phyloP scores from a whole-genome alignment of 2,329 filamentous ascomycete species.

The Moelleriella libera region DNA sequence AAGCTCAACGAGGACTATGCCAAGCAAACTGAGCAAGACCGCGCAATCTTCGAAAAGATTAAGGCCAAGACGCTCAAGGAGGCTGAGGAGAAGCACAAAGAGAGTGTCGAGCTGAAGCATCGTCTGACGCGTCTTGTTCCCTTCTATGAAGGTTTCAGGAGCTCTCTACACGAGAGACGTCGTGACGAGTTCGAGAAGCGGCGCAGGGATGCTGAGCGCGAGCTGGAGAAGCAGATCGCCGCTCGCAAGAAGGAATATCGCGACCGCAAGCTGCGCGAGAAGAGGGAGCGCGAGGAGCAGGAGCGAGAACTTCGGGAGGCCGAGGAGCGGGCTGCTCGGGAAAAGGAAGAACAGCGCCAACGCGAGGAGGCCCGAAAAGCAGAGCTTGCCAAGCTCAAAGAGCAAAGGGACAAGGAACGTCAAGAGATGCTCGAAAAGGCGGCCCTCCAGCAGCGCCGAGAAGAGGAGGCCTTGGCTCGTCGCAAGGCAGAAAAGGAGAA shows the following conservation, averaged over 20 bases:
- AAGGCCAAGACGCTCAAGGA: slow-evolving; percentile 69
- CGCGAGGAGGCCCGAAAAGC: slow-evolving; percentile 69
- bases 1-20: slow-evolving; percentile 79
- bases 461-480: slow-evolving; percentile 76
- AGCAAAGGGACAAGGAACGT: slow-evolving; percentile 50
- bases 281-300: slow-evolving; percentile 69
- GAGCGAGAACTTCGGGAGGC: slow-evolving; percentile 69
- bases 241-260: slow-evolving; percentile 78
- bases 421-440: slow-evolving; percentile 54
- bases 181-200: slow-evolving; percentile 94
- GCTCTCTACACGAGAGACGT: slow-evolving; percentile 70
- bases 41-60: slow-evolving; percentile 64
- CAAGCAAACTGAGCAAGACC: slow-evolving; percentile 63
- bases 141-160: slow-evolving; percentile 72
- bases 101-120: slow-evolving; percentile 86
- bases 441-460: slow-evolving; percentile 62
- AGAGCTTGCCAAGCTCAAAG: slow-evolving; percentile 52
- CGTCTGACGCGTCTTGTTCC: slow-evolving; percentile 74
- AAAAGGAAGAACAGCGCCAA: slow-evolving; percentile 73
- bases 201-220: slow-evolving; percentile 78
- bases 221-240: slow-evolving; percentile 84
- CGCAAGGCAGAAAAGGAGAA: slow-evolving; percentile 52
- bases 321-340: slow-evolving; percentile 64
- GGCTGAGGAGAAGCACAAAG: slow-evolving; percentile 77
- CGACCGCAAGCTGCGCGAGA: slow-evolving; percentile 71